phyloP scores from a whole-genome alignment of 202 grass and related monocot genomes.

The Schoenoplectus tabernaemontani region DNA sequence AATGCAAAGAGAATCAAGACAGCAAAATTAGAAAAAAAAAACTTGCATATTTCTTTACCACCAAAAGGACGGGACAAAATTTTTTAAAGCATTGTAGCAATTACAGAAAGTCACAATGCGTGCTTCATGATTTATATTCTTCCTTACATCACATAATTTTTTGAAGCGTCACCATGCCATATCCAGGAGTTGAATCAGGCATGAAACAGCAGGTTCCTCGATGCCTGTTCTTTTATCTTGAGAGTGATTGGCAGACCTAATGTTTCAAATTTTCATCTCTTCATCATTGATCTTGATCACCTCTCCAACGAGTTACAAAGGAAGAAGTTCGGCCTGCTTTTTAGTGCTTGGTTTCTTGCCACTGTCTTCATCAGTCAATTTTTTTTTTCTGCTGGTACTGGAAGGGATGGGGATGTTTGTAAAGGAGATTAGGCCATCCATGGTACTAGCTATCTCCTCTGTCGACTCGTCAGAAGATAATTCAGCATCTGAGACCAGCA shows the following conservation, averaged over 20 bases:
- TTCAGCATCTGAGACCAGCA: slow-evolving; percentile 33
- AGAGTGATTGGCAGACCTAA: background rate
- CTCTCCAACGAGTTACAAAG: slow-evolving; percentile 32
- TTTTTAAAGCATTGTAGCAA: slow-evolving; percentile 3
- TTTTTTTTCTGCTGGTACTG: slow-evolving; percentile 40
- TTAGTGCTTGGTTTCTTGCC: slow-evolving; percentile 26
- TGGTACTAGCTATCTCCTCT: background rate
- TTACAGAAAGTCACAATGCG: background rate
- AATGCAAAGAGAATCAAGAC: background rate
- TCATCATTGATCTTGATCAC: slow-evolving; percentile 1
- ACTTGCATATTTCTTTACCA: background rate
- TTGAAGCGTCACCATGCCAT: background rate
- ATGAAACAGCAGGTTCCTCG: background rate
- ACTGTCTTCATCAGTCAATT: slow-evolving; percentile 20
- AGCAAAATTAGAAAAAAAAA: background rate
- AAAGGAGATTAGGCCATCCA: slow-evolving; percentile 38
- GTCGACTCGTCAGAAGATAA: slow-evolving; percentile 11
- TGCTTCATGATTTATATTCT: slow-evolving; percentile 9
- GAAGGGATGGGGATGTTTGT: slow-evolving; percentile 38
- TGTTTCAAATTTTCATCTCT: background rate
- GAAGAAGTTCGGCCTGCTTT: slow-evolving; percentile 62
- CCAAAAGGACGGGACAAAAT: background rate
- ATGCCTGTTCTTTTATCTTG: background rate
- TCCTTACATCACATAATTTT: background rate
- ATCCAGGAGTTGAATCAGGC: background rate